Conservation (phyloP, 2,329 filamentous ascomycete species). For the Alternaria rosae region DNA sequence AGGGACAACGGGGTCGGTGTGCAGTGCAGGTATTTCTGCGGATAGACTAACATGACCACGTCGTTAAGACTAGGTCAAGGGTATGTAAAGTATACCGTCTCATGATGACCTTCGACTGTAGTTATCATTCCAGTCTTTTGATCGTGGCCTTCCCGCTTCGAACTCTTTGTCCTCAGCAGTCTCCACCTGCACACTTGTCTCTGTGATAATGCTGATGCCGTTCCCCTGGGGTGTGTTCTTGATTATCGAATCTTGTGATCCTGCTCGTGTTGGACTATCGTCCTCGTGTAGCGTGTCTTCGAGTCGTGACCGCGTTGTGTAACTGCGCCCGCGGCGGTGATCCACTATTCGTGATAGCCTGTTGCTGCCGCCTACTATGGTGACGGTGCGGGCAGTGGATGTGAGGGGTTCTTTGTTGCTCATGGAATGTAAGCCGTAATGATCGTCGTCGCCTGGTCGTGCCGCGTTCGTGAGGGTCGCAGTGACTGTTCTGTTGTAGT, state of each 20-base stretch:
- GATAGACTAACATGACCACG: not conserved
- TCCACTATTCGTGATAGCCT: conserved; percentile 41
- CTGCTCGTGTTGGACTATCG: conserved; percentile 34
- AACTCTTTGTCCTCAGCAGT: conserved; percentile 21
- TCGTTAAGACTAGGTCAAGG: not conserved
- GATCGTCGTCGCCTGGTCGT: conserved; percentile 33
- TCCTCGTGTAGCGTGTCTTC: conserved; percentile 28
- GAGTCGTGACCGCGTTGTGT: conserved; percentile 16
- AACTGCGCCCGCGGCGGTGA: conserved; percentile 29
- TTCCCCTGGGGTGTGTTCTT: conserved; percentile 26
- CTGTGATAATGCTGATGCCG: conserved; percentile 40
- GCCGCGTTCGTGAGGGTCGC: conserved; percentile 31
- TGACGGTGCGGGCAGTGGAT: conserved; percentile 39
- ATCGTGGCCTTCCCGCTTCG: conserved; percentile 3
- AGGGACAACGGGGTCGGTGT: not conserved
- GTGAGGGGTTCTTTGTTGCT: conserved; percentile 32
- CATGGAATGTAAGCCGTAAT: conserved; percentile 42
- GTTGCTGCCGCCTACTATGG: conserved; percentile 45
- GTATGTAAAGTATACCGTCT: not conserved
- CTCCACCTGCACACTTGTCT: conserved; percentile 48
- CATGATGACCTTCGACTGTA: not conserved
- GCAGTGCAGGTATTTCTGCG: not conserved
- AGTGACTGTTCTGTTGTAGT: conserved; percentile 32
- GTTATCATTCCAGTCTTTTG: conserved; percentile 20
- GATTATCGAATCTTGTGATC: conserved; percentile 46